phyloP scores from a whole-genome alignment of 2,329 filamentous ascomycete species.

The Diaporthe australafricana region DNA sequence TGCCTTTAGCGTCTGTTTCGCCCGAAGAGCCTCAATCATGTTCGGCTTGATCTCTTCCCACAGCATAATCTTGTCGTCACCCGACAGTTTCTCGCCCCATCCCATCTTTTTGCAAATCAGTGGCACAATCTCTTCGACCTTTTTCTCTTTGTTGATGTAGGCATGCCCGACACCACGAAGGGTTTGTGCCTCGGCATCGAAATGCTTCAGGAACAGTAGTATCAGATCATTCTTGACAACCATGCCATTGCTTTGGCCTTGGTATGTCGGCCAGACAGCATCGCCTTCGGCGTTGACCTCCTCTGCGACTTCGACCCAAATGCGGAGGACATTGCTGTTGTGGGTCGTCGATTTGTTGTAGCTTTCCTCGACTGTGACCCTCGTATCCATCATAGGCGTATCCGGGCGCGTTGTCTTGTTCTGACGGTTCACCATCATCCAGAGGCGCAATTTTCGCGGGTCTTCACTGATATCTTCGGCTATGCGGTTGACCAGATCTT shows the following conservation, averaged over 20 bases:
- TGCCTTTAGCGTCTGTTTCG: slow-evolving; percentile 87
- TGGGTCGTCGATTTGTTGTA: slow-evolving; percentile 64
- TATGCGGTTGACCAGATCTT: slow-evolving; percentile 78
- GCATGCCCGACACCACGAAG: slow-evolving; percentile 83
- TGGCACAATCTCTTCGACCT: slow-evolving; percentile 84
- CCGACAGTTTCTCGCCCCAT: slow-evolving; percentile 81
- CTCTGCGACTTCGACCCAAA: slow-evolving; percentile 87
- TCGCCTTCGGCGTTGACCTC: slow-evolving; percentile 75
- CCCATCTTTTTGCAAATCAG: slow-evolving; percentile 85
- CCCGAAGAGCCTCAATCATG: slow-evolving; percentile 96
- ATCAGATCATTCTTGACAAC: slow-evolving; percentile 73
- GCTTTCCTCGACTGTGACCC: slow-evolving; percentile 81
- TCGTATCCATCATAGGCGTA: slow-evolving; percentile 81
- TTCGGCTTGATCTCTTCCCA: slow-evolving; percentile 98
- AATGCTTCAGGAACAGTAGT: slow-evolving; percentile 92
- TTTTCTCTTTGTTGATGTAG: slow-evolving; percentile 89
- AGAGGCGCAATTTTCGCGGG: slow-evolving; percentile 80
- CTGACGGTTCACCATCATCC: slow-evolving; percentile 98
- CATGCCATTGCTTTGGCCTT: slow-evolving; percentile 66
- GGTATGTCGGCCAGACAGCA: slow-evolving; percentile 76
- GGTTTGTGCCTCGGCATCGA: slow-evolving; percentile 81
- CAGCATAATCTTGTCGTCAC: slow-evolving; percentile 72
- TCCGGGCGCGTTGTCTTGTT: slow-evolving; percentile 97
- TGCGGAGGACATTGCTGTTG: slow-evolving; percentile 78
- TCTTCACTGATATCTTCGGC: slow-evolving; percentile 78